Percentiles rank a stretch among this genome's conserved stretches.
These are phyloP conservation scores for Melaleuca alternifolia DNA, from an alignment of 345 rosid species.

Conservation along the genomic window DNA sequence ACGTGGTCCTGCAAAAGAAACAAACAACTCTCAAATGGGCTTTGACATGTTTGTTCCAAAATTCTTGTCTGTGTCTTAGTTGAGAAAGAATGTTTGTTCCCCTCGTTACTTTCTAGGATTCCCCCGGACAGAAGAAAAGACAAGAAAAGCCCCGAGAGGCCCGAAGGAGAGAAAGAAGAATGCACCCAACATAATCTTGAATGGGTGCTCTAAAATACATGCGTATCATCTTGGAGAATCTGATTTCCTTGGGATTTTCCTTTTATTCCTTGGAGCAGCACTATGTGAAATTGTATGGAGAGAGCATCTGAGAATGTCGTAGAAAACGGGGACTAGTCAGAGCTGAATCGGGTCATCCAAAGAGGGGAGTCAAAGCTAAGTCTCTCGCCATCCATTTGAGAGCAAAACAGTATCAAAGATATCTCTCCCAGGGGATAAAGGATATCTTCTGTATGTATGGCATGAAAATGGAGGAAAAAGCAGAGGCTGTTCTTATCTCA, in stretches of 20 bases:
- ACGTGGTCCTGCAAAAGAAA: background rate
- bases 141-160: background rate
- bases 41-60: background rate
- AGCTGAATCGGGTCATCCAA: constrained; percentile 28
- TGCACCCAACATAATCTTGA: constrained; percentile 11
- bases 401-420: constrained; percentile 40
- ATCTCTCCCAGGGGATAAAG: constrained; percentile 16
- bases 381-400: constrained; percentile 23
- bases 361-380: constrained; percentile 29
- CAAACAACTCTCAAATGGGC: background rate
- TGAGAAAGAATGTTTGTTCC: background rate
- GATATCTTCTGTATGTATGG: constrained; percentile 1
- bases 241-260: constrained; percentile 7
- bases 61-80: background rate
- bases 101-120: constrained; percentile 11
- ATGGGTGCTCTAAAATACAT: background rate
- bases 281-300: constrained; percentile 2
- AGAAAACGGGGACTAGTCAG: background rate
- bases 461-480: constrained; percentile 27
- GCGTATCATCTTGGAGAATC: constrained; percentile 14
- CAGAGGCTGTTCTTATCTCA: constrained; percentile 8
- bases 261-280: constrained; percentile 11
- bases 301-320: background rate
- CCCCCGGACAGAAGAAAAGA: constrained; percentile 10
- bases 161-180: background rate